Conservation (phyloP, 305 asterid species). For the Fraxinus greggii region DNA sequence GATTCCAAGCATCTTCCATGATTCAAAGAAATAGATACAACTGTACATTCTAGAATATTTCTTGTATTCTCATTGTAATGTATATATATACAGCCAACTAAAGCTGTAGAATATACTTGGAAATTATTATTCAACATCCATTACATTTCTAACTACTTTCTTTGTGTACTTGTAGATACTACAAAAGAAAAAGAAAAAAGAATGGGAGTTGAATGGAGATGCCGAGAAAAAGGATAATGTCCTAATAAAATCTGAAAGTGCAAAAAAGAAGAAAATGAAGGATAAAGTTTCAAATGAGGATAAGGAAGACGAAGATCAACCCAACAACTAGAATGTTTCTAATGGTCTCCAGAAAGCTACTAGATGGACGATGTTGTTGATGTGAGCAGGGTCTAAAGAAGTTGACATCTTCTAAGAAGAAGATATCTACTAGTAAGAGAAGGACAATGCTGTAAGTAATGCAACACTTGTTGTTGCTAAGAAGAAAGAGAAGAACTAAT, state of each 20-base stretch:
- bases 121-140: too few relatives aligned
- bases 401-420: constrained; percentile 36
- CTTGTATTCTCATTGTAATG: too few relatives aligned
- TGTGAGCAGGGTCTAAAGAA: constrained; percentile 36
- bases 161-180: constrained; percentile 33
- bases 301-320: constrained; percentile 55
- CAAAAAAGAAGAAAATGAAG: constrained; percentile 88
- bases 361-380: constrained; percentile 13
- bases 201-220: constrained; percentile 38
- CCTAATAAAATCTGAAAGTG: constrained; percentile 63
- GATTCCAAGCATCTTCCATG: too few relatives aligned
- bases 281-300: constrained; percentile 62
- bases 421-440: constrained; percentile 36
- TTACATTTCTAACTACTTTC: not conserved
- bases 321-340: constrained; percentile 32
- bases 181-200: constrained; percentile 42
- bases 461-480: constrained; percentile 45
- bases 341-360: constrained; percentile 29
- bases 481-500: constrained; percentile 65
- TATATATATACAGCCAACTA: too few relatives aligned
- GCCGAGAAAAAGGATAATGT: constrained; percentile 49
- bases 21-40: too few relatives aligned
- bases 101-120: too few relatives aligned
- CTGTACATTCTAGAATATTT: too few relatives aligned
- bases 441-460: constrained; percentile 43